Evolutionary conservation across 1,284 basidiomycete genomes (phyloP).

Genomic region (Pseudozyma thailandica): DNA sequence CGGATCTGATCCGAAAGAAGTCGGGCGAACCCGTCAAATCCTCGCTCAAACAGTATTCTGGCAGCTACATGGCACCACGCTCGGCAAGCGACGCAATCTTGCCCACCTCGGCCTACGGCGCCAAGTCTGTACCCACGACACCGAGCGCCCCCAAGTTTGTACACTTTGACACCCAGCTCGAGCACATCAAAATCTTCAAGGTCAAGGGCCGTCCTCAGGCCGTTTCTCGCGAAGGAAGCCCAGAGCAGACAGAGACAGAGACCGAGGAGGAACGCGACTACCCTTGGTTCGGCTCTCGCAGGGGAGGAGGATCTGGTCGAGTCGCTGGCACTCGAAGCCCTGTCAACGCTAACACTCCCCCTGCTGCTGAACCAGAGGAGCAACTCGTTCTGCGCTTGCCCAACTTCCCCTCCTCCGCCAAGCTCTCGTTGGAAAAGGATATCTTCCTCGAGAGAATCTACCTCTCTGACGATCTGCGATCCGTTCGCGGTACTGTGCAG

Average conservation of each 20-base stretch:
- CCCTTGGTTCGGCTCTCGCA: conserved; percentile 49
- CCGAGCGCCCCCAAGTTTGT: conserved; percentile 81
- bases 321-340: conserved; percentile 23
- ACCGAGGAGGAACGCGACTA: conserved; percentile 72
- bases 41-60: conserved; percentile 79
- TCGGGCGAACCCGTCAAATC: conserved; percentile 91
- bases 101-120: conserved; percentile 38
- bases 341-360: conserved; percentile 28
- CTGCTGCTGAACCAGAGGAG: conserved; percentile 47
- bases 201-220: conserved; percentile 92
- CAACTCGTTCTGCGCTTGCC: conserved; percentile 70
- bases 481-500: conserved; percentile 78
- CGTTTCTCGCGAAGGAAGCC: conserved; percentile 88
- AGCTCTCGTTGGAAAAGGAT: conserved; percentile 69
- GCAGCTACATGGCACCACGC: conserved; percentile 64
- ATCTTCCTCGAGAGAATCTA: conserved; percentile 72
- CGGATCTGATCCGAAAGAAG: conserved; percentile 80
- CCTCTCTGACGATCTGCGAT: conserved; percentile 75
- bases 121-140: conserved; percentile 71
- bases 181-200: conserved; percentile 88
- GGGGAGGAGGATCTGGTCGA: conserved; percentile 28
- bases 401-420: conserved; percentile 72
- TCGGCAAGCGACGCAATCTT: conserved; percentile 70
- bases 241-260: conserved; percentile 85
- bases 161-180: conserved; percentile 90